Percentiles rank a stretch among this genome's conserved stretches.
Evolutionary conservation across 305 asterid species (phyloP).

Genomic region (Fraxinus paxiana): DNA sequence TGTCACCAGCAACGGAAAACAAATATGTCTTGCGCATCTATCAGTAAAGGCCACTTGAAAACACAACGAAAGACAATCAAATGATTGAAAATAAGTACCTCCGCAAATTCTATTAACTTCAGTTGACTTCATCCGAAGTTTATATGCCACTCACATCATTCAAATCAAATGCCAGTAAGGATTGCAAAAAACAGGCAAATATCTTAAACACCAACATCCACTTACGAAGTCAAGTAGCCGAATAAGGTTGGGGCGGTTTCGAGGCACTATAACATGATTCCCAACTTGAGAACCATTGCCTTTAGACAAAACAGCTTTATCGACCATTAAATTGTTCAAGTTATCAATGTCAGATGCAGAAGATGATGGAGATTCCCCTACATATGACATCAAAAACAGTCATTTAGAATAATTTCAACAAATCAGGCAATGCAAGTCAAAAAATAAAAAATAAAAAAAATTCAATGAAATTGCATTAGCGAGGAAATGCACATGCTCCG

Average conservation of each 20-base stretch:
- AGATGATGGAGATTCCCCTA: conserved; percentile 95
- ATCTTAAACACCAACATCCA: conserved; percentile 18
- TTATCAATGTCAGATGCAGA: conserved; percentile 94
- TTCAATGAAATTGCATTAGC: neutral
- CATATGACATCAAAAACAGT: conserved; percentile 21
- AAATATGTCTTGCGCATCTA: neutral
- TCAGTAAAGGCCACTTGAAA: neutral
- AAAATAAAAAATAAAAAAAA: neutral
- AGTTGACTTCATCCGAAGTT: neutral
- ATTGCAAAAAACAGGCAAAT: conserved; percentile 8
- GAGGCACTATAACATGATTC: conserved; percentile 56
- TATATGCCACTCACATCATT: neutral
- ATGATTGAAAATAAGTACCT: neutral
- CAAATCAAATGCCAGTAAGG: neutral
- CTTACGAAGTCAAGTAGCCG: conserved; percentile 90
- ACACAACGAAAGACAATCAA: neutral
- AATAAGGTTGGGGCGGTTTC: conserved; percentile 51
- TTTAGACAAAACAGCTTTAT: conserved; percentile 55
- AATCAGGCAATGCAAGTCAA: neutral
- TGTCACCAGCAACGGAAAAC: neutral
- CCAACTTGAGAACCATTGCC: conserved; percentile 54
- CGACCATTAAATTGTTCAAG: conserved; percentile 61
- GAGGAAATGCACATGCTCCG: neutral
- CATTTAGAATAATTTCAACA: conserved; percentile 9
- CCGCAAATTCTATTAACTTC: conserved; percentile 1